Evolutionary conservation across 441 rosid genomes (phyloP), one percentile per base, ranked within the genome.

Genomic region (Viola pubescens): DNA sequence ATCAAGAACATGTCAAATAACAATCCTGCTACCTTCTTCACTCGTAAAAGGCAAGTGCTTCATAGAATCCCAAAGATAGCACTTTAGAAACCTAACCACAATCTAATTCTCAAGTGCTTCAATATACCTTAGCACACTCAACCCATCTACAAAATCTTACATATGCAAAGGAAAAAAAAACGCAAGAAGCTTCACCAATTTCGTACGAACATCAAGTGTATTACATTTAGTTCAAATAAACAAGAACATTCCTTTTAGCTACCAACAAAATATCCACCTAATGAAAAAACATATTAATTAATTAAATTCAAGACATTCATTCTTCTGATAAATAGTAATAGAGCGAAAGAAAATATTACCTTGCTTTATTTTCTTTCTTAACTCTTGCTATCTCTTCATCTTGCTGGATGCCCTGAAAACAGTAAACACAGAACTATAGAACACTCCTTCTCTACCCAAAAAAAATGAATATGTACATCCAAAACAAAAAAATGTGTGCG

Each of bases 351-450:
- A 41, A 19, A 41, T 44, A 40, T 59, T 39, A 88, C 98, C 94
- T 83, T 52, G 82, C 74, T 66, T 77, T 81, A 56, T 61, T 91
- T 9, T 85, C 91, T 75, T 76, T 80, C 73, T 80, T 77, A 46
- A 82, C 62, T 63, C 78, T 81, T 66, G 80, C 77, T 58, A 91
- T 63, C 40, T 76, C 81, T 68, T 70, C 87, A 40, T 91, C 89
- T 71, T 74, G 81, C 49, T 66, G 73, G 59, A 76, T 56, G 7
- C 86, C 95, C 97, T 87, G 77, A 37, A 69, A 69, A 52, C 26
- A 43, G 1, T 54, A 14, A 61, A 6, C 19, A 16, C 40, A 64
- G 10, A 7, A 10, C 4, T 55, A 37, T 14, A 19, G 34, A 37
- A 52, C 3, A 48, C 3, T 4, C 16, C 2, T 16, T 11, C 26